Base-by-base conservation (phyloP, 768 basidiomycete species). In the Amanita subjunquillea region DNA sequence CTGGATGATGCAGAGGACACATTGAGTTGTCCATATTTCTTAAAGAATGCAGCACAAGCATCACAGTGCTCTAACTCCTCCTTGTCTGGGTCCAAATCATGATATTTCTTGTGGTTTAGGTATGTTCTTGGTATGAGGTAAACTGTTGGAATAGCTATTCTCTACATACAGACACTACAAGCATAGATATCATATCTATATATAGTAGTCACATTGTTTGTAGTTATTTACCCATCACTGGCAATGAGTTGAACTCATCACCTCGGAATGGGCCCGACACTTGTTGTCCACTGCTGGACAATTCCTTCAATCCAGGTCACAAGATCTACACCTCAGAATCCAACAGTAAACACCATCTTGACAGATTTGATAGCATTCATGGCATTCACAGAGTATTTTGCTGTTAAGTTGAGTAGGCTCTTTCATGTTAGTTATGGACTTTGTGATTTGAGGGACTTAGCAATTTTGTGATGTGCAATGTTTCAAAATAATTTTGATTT, bases 91-190 rank as follows among this genome's bases (percentile, higher is more conserved):
- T 49, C 48, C 48, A 49, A 49, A 27, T 37, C 37, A 15, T 22
- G 25, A 29, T 49, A 49, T 23, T 40, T 49, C 10, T 3, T 38
- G 15, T 49, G 48, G 8, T 49, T 49, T 49, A 6, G 1, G 48
- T 39, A 49, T 5, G 23, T 49, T 49, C 23, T 25, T 27, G 37
- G 37, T 49, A 49, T 49, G 48, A 49, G 48, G 23, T 39, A 49
- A n/a, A n/a, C n/a, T n/a, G n/a, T n/a, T n/a, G n/a, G n/a, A n/a
- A n/a, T n/a, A n/a, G n/a, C n/a, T n/a, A n/a, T n/a, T n/a, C n/a
- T n/a, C n/a, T n/a, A n/a, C n/a, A n/a, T n/a, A n/a, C n/a, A n/a
- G n/a, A n/a, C n/a, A n/a, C n/a, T n/a, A n/a, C n/a, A n/a, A n/a
- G n/a, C n/a, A n/a, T n/a, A n/a, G n/a, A n/a, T n/a, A n/a, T n/a